Evolutionary conservation across 352 stramenopile genomes (phyloP).

Genomic region (Phytophthora foliorum): DNA sequence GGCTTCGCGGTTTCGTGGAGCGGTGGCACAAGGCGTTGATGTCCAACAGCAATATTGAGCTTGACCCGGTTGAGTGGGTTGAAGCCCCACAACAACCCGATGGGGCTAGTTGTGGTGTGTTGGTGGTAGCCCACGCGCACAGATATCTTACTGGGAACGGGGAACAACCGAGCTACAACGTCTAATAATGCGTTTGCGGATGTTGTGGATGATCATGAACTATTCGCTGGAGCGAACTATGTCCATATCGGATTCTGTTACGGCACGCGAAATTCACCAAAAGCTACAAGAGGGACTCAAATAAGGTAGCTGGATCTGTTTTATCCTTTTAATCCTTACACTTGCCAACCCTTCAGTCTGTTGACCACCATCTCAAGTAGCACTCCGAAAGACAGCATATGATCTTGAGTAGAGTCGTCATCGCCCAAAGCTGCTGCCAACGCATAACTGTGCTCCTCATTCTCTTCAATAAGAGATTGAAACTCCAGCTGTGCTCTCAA

Average conservation of each 20-base stretch:
- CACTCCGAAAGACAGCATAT: neutral
- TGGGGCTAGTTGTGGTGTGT: slow-evolving; percentile 3
- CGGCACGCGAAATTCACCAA: too few species aligned
- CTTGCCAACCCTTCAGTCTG: too few species aligned
- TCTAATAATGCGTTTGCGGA: slow-evolving; percentile 4
- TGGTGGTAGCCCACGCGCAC: slow-evolving; percentile 6
- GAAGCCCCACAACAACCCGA: too few species aligned
- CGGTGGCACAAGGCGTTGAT: neutral
- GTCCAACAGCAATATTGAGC: neutral
- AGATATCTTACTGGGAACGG: slow-evolving; percentile 2
- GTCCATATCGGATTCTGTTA: too few species aligned
- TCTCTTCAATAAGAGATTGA: neutral
- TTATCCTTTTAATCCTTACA: too few species aligned
- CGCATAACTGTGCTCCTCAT: neutral
- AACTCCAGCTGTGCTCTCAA: neutral
- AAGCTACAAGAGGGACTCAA: too few species aligned
- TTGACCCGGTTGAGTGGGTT: slow-evolving; percentile 5
- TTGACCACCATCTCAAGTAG: slow-evolving; percentile 9
- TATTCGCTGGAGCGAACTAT: neutral
- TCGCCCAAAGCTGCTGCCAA: too few species aligned
- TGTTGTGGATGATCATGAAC: slow-evolving; percentile 8
- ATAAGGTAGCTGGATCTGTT: too few species aligned
- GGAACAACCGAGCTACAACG: neutral
- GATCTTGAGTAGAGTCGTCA: neutral
- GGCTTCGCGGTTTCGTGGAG: neutral